A percentile compares a stretch with the other conserved stretches of the same genome.
Conservation (phyloP, 2,329 filamentous ascomycete genomes). For the Pleoardoris graminearum region DNA sequence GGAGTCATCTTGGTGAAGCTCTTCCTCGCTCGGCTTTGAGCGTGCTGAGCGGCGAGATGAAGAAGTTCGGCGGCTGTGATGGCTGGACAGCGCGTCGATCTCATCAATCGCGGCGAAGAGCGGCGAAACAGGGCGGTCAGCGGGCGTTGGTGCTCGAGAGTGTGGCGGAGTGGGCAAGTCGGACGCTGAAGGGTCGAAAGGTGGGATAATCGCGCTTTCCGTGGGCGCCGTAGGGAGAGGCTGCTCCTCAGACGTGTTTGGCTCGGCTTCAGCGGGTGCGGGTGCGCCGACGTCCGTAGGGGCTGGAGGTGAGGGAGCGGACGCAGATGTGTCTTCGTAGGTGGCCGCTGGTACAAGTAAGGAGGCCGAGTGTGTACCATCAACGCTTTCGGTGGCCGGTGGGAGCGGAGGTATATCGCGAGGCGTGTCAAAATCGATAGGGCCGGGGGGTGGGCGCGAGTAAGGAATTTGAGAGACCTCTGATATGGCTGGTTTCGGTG, state of each 20-base stretch:
- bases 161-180: conserved; percentile 30
- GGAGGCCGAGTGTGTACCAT: conserved; percentile 3
- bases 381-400: background rate
- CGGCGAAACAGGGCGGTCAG: conserved; percentile 31
- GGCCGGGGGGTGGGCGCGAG: conserved; percentile 33
- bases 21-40: conserved; percentile 26
- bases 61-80: conserved; percentile 29
- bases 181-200: conserved; percentile 16
- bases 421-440: conserved; percentile 32
- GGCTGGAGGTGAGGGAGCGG: conserved; percentile 9
- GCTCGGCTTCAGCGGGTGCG: background rate
- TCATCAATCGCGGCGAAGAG: conserved; percentile 42
- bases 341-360: background rate
- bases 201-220: conserved; percentile 31
- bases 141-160: conserved; percentile 30
- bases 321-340: background rate
- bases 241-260: background rate
- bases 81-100: conserved; percentile 36
- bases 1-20: conserved; percentile 9
- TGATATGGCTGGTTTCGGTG: background rate
- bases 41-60: conserved; percentile 37
- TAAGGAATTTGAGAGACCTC: conserved; percentile 24
- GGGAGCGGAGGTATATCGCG: conserved; percentile 20
- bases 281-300: background rate
- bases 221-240: conserved; percentile 13